Evolutionary conservation across 805 yeast species (phyloP).

Genomic region (Sugiyamaella smithiae): DNA sequence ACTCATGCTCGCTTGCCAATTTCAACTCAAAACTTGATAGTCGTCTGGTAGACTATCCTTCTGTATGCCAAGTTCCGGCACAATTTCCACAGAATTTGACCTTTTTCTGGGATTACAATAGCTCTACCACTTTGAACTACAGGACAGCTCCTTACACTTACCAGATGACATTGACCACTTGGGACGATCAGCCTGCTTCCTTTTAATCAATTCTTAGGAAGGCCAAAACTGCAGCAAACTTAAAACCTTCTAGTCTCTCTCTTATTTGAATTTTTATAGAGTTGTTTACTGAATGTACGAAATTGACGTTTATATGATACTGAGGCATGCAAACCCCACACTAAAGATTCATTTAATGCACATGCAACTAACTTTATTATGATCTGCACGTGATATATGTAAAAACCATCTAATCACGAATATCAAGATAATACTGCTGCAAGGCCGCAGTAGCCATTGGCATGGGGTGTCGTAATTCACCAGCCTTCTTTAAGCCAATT

Average conservation of each 20-base stretch:
- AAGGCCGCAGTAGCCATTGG: constrained; percentile 15
- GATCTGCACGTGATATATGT: no score
- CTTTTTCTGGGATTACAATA: constrained; percentile 34
- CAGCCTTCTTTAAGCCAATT: constrained; percentile 5
- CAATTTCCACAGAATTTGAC: constrained; percentile 26
- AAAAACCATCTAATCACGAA: background rate
- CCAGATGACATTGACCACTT: constrained; percentile 12
- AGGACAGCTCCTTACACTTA: constrained; percentile 11
- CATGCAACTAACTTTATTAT: no score
- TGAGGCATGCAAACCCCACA: no score
- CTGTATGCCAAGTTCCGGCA: constrained; percentile 21
- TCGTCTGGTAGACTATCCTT: constrained; percentile 12
- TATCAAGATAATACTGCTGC: constrained; percentile 9
- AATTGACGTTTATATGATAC: no score
- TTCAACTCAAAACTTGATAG: constrained; percentile 23
- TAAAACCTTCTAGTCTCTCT: no score
- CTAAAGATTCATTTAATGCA: no score
- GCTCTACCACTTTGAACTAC: constrained; percentile 13
- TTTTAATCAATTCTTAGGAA: background rate
- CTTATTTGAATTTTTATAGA: no score
- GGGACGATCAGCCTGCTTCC: constrained; percentile 17
- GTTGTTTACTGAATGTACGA: no score
- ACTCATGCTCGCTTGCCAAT: constrained; percentile 42
- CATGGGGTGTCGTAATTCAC: constrained; percentile 8
- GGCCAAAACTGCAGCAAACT: no score